phyloP scores from a whole-genome alignment of 345 rosid species.

The Salix exigua region DNA sequence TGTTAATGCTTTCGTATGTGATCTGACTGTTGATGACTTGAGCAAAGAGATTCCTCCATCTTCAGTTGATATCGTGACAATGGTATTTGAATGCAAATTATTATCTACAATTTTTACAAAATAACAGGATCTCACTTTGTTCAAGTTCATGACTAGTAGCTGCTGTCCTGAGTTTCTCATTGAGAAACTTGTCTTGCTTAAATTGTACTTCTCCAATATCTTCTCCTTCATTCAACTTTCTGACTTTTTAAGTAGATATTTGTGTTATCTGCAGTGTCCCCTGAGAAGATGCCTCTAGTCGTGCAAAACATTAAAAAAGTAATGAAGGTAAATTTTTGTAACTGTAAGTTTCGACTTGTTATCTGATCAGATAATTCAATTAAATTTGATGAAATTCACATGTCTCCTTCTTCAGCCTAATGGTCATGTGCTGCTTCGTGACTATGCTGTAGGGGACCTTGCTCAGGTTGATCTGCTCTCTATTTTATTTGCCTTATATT shows the following conservation, averaged over 20 bases:
- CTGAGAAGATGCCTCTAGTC: slow-evolving; percentile 82
- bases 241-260: slow-evolving; percentile 82
- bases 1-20: slow-evolving; percentile 66
- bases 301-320: slow-evolving; percentile 67
- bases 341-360: background rate
- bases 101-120: background rate
- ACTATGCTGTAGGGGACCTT: slow-evolving; percentile 86
- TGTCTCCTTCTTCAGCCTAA: slow-evolving; percentile 48
- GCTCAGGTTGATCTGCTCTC: slow-evolving; percentile 60
- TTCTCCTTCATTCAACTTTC: slow-evolving; percentile 21
- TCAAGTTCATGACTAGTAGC: slow-evolving; percentile 2
- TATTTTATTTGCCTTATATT: background rate
- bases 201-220: slow-evolving; percentile 6
- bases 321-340: slow-evolving; percentile 52
- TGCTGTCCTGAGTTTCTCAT: background rate
- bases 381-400: slow-evolving; percentile 7
- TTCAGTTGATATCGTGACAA: slow-evolving; percentile 81
- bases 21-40: slow-evolving; percentile 71
- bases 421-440: slow-evolving; percentile 76
- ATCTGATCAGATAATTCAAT: background rate
- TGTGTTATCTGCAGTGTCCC: slow-evolving; percentile 88
- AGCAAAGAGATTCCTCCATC: slow-evolving; percentile 65
- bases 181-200: background rate
- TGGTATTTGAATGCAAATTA: slow-evolving; percentile 49
- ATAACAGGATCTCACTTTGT: background rate